Evolutionary conservation across 768 basidiomycete species (phyloP).

Genomic region (Boletus pseudopeckii): DNA sequence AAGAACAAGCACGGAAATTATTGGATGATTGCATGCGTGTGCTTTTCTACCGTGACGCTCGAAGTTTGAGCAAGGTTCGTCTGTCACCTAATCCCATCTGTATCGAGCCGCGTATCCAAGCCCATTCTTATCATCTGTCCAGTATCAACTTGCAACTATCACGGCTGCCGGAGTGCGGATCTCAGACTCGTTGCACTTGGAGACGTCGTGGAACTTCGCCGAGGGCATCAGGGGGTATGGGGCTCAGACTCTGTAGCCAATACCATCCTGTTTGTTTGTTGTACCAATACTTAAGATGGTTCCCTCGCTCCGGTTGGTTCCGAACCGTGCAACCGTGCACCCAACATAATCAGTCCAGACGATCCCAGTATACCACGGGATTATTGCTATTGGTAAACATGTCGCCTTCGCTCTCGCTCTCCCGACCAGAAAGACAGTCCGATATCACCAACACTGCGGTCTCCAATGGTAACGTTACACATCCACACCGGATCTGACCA

Average conservation of each 20-base stretch:
- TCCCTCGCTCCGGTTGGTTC: neutral
- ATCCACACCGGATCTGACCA: neutral
- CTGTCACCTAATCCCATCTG: neutral
- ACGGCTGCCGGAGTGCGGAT: slow-evolving; percentile 73
- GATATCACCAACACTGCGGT: neutral
- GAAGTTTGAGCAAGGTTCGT: slow-evolving; percentile 89
- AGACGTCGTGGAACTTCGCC: slow-evolving; percentile 89
- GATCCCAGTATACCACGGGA: neutral
- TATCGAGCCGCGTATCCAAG: neutral
- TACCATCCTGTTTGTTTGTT: neutral
- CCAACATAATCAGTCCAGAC: neutral
- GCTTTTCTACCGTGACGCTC: slow-evolving; percentile 93
- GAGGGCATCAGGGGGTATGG: slow-evolving; percentile 92
- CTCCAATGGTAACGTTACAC: neutral
- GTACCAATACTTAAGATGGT: slow-evolving; percentile 6
- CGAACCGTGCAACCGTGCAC: neutral
- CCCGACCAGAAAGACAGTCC: neutral
- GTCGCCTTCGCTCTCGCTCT: neutral
- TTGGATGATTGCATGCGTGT: slow-evolving; percentile 87
- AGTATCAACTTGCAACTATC: slow-evolving; percentile 96
- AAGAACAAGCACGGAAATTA: slow-evolving; percentile 74
- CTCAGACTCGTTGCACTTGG: slow-evolving; percentile 69
- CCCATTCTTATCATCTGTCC: slow-evolving; percentile 1
- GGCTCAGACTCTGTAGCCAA: slow-evolving; percentile 73
- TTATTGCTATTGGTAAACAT: neutral